Base-by-base conservation (phyloP, 192 early-diverging fungal species). In the Lobosporangium transversale region DNA sequence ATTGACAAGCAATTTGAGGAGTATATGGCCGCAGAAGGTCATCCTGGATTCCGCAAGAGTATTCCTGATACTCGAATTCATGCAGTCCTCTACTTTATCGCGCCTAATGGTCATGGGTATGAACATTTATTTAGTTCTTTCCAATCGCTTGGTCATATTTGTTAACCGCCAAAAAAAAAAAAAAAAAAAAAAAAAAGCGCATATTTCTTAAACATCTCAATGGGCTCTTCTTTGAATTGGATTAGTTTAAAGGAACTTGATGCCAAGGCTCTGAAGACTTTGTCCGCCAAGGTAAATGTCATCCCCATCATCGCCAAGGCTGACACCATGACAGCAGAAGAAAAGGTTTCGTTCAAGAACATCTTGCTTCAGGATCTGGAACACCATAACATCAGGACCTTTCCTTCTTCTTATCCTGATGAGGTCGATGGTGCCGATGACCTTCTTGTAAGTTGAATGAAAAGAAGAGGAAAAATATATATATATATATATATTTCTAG, bases 11-110 rank as follows among this genome's bases (percentile, higher is more conserved):
- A 99, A 85, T 96, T 95, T 80, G 89, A 92, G 66, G 88, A 83
- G 69, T 95, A 95, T 73, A 88, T 96, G 84, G 84, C 88, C 59
- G 91, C 92, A 68, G 97, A 98, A 81, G 80, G 88, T 70, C 83
- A 90, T 69, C 82, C 89, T 31, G 76, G 70, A 79, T 84, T 93
- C 61, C 87, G 96, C 64, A 84, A 87, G 57, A 84, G 90, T 50
- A 85, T 90, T 42, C 89, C 93, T 63, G 96, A 99, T 80, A 89
- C 95, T 75, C 89, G 97, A 40, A 94, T 98, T 42, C 95, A 99
- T 80, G 95, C 89, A 43, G 95, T 96, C 68, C 84, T 99, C 62
- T 99, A 98, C 86, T 99, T 99, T 84, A 95, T 99, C 76, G 90
- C 92, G 37, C 96, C 97, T 53, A 96, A 94, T 62, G 95, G 96